phyloP scores from a whole-genome alignment of 192 early-diverging fungal species.

The Chytriomyces sp. region DNA sequence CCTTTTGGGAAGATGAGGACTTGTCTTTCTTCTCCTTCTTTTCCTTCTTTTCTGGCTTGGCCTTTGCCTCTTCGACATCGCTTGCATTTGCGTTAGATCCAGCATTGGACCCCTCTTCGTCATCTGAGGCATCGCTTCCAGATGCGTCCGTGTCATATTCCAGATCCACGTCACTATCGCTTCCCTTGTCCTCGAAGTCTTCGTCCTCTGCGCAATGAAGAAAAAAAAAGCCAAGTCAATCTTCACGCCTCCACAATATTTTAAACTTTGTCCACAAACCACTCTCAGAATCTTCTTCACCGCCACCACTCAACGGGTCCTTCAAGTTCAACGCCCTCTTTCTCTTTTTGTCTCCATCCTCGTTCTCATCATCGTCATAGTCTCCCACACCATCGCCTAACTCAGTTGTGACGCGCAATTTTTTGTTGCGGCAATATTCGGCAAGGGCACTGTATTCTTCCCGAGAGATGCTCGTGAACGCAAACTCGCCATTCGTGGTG shows the following conservation, averaged over 20 bases:
- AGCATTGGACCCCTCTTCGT: constrained; percentile 31
- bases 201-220: constrained; percentile 26
- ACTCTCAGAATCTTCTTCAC: constrained; percentile 37
- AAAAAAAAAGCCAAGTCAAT: too few relatives aligned
- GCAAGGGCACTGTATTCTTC: constrained; percentile 87
- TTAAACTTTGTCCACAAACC: constrained; percentile 9
- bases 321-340: constrained; percentile 17
- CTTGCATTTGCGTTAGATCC: constrained; percentile 21
- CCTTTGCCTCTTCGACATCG: constrained; percentile 14
- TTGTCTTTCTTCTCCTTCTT: constrained; percentile 27
- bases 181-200: constrained; percentile 36
- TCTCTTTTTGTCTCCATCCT: constrained; percentile 30
- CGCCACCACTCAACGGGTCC: constrained; percentile 18
- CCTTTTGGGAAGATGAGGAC: background rate
- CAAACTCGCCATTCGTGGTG: constrained; percentile 80
- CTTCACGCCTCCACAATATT: too few relatives aligned
- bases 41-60: constrained; percentile 23
- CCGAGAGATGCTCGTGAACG: constrained; percentile 87
- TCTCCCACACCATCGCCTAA: constrained; percentile 54
- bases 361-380: constrained; percentile 45
- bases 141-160: constrained; percentile 36
- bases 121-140: constrained; percentile 13
- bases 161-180: constrained; percentile 34
- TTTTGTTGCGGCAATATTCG: constrained; percentile 80
- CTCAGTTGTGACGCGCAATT: constrained; percentile 42